Conservation (phyloP, 2,329 filamentous ascomycete genomes). For the Trichoderma afroharzianum region DNA sequence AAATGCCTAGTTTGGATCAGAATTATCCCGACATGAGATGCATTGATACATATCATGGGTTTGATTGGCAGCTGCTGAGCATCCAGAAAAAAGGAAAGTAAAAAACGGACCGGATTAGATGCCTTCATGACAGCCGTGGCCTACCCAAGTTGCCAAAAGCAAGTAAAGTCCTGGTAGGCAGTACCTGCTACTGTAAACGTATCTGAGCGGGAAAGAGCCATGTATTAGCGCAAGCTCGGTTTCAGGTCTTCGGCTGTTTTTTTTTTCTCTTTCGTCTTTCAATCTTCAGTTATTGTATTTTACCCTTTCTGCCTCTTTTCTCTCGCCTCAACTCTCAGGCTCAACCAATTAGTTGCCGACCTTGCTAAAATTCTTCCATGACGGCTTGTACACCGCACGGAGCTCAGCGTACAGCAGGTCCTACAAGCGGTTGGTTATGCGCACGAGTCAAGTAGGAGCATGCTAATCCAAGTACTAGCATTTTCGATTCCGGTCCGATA, state of each 20-base stretch:
- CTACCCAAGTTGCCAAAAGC: background rate
- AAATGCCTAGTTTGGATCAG: background rate
- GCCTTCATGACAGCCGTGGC: background rate
- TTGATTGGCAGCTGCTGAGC: slow-evolving; percentile 2
- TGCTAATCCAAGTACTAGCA: slow-evolving; percentile 8
- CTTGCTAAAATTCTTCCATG: background rate
- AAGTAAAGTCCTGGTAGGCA: background rate
- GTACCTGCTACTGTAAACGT: background rate
- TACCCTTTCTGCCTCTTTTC: background rate
- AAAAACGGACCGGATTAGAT: background rate
- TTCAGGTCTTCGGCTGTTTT: background rate
- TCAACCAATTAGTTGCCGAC: background rate
- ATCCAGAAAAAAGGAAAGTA: background rate
- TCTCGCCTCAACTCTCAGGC: background rate
- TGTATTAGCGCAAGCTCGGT: background rate
- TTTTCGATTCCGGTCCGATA: slow-evolving; percentile 11
- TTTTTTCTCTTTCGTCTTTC: background rate
- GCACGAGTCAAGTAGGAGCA: slow-evolving; percentile 13
- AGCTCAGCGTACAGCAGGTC: background rate
- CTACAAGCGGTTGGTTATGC: background rate
- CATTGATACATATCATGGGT: background rate
- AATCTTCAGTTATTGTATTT: background rate
- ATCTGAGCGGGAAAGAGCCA: background rate
- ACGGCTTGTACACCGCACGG: background rate
- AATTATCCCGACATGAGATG: background rate